These are phyloP conservation scores for Thalia dealbata DNA, from an alignment of 176 grass and related monocot species.

Conservation along the genomic window DNA sequence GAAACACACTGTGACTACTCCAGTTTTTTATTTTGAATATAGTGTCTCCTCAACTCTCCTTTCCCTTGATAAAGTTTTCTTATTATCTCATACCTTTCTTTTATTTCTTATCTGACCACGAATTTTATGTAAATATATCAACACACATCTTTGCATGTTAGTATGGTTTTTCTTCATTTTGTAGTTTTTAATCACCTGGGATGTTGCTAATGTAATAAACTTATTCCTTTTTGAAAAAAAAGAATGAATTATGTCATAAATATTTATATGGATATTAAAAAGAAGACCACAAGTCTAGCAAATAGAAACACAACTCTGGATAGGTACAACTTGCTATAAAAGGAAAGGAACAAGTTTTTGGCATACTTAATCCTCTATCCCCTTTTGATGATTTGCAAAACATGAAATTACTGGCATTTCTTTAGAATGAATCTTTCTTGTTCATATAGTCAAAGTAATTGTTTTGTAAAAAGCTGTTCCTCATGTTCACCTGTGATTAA, in stretches of 20 bases:
- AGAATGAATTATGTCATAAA: too few relatives aligned
- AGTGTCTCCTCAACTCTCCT: too few relatives aligned
- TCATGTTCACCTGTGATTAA: slow-evolving; percentile 3
- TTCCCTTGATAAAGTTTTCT: not conserved
- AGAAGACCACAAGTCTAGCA: too few relatives aligned
- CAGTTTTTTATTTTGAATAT: too few relatives aligned
- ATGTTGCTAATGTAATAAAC: too few relatives aligned
- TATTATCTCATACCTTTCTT: not conserved
- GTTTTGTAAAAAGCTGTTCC: not conserved
- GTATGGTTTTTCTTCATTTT: not conserved
- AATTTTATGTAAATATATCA: not conserved
- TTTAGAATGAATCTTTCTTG: not conserved
- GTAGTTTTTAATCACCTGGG: too few relatives aligned
- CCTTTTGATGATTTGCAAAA: not conserved
- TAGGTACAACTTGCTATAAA: too few relatives aligned
- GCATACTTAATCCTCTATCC: not conserved
- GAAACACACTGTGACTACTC: too few relatives aligned
- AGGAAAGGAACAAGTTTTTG: too few relatives aligned
- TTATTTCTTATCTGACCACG: not conserved
- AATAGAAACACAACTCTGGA: too few relatives aligned
- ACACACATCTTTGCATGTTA: not conserved
- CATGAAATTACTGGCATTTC: not conserved
- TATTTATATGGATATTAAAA: too few relatives aligned
- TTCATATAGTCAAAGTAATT: not conserved
- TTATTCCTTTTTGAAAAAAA: too few relatives aligned